These are phyloP conservation scores for Arachis monticola DNA, from an alignment of 331 rosid genomes.

Conservation along the genomic window DNA sequence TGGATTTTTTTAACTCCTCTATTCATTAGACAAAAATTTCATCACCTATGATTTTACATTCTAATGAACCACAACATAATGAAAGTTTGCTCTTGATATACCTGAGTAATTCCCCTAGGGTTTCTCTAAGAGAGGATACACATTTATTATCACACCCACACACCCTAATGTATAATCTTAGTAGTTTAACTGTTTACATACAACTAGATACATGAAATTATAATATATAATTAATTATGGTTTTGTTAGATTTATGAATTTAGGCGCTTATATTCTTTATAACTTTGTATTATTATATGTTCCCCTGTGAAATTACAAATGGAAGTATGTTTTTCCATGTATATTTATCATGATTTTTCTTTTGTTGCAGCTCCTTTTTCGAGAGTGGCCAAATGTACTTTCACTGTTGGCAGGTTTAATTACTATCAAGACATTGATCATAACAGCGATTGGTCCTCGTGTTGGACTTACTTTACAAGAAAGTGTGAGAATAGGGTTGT, in stretches of 20 bases:
- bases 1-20: too few species aligned
- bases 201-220: slow-evolving; percentile 20
- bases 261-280: neutral
- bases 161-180: slow-evolving; percentile 4
- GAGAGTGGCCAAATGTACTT: slow-evolving; percentile 99
- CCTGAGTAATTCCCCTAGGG: slow-evolving; percentile 1
- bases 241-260: slow-evolving; percentile 10
- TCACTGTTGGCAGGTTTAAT: slow-evolving; percentile 93
- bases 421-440: slow-evolving; percentile 88
- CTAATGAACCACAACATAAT: slow-evolving; percentile 6
- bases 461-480: slow-evolving; percentile 92
- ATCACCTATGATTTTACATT: slow-evolving; percentile 31
- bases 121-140: slow-evolving; percentile 8
- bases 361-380: slow-evolving; percentile 76
- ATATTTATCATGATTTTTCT: slow-evolving; percentile 24
- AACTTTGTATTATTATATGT: slow-evolving; percentile 13
- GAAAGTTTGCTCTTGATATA: slow-evolving; percentile 30
- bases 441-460: slow-evolving; percentile 97
- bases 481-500: slow-evolving; percentile 97
- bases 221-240: neutral
- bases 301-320: slow-evolving; percentile 18
- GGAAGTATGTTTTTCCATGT: slow-evolving; percentile 25
- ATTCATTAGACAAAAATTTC: slow-evolving; percentile 14
- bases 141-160: neutral
- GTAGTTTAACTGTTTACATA: slow-evolving; percentile 23